Percentiles rank a stretch among this genome's conserved stretches.
Conservation (phyloP, 2,329 filamentous ascomycete genomes). For the Knufia fluminis region DNA sequence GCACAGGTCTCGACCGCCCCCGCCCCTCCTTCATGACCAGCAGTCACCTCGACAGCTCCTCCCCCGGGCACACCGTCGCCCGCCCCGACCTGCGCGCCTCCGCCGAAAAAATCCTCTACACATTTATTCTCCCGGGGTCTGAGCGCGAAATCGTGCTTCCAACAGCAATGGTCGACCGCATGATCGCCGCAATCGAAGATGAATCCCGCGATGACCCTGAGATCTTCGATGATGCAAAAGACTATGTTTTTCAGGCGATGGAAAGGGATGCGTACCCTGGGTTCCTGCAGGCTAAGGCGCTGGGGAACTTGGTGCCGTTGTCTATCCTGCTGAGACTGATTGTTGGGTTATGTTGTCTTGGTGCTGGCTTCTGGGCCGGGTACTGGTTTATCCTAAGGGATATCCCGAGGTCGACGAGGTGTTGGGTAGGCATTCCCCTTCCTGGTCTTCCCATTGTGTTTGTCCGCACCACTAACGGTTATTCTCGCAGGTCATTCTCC, state of each 20-base stretch:
- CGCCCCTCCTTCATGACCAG: constrained; percentile 55
- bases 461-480: background rate
- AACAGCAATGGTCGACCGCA: constrained; percentile 73
- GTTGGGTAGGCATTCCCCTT: constrained; percentile 56
- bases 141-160: constrained; percentile 94
- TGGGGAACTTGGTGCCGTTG: constrained; percentile 89
- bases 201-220: constrained; percentile 90
- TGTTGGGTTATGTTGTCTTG: constrained; percentile 74
- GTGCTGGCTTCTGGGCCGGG: constrained; percentile 85
- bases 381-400: constrained; percentile 91
- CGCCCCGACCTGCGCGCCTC: constrained; percentile 84
- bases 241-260: constrained; percentile 99
- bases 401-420: constrained; percentile 61
- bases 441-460: background rate
- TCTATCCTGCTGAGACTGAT: constrained; percentile 81
- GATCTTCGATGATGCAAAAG: constrained; percentile 93
- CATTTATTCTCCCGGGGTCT: constrained; percentile 85
- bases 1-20: constrained; percentile 33
- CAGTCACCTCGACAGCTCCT: constrained; percentile 63
- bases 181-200: constrained; percentile 81
- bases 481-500: constrained; percentile 58
- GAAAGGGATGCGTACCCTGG: constrained; percentile 98
- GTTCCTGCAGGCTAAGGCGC: constrained; percentile 85
- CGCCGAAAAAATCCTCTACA: constrained; percentile 98
- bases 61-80: constrained; percentile 73